These are phyloP conservation scores for Stephania japonica DNA, from an alignment of 164 flowering plant species.

Conservation along the genomic window DNA sequence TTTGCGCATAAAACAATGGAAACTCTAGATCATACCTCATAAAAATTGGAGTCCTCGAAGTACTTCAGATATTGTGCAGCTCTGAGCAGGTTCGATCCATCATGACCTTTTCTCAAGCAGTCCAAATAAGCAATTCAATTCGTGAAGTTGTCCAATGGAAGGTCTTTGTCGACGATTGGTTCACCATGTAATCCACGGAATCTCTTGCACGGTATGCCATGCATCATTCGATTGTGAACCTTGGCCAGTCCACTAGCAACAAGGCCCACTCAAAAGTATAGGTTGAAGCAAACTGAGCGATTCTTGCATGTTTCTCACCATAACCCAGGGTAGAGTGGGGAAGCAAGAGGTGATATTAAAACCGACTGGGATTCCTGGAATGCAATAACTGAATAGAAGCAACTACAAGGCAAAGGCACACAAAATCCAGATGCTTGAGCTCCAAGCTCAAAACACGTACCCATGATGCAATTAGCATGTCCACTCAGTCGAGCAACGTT, in stretches of 20 bases:
- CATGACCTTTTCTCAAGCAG: slow-evolving; percentile 1
- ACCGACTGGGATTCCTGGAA: not conserved
- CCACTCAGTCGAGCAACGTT: not conserved
- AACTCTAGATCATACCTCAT: not conserved
- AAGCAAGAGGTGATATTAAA: not conserved
- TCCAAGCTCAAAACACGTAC: not conserved
- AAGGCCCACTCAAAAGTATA: not conserved
- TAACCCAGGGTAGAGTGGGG: not conserved
- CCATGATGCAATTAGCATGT: not conserved
- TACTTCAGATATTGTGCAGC: not conserved
- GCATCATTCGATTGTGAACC: not conserved
- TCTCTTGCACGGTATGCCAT: not conserved
- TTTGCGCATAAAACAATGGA: not conserved
- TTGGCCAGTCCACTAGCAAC: not conserved
- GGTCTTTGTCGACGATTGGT: not conserved
- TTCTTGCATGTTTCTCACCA: not conserved
- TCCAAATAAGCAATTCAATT: not conserved
- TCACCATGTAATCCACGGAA: not conserved
- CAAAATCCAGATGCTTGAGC: not conserved
- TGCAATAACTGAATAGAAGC: not conserved
- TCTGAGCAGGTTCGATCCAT: slow-evolving; percentile 4
- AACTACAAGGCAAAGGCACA: not conserved
- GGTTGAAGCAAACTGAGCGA: not conserved
- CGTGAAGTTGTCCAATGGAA: not conserved
- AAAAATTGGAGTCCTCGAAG: not conserved